Evolutionary conservation across 2,329 filamentous ascomycete genomes (phyloP).

Genomic region (Zasmidium cellare): DNA sequence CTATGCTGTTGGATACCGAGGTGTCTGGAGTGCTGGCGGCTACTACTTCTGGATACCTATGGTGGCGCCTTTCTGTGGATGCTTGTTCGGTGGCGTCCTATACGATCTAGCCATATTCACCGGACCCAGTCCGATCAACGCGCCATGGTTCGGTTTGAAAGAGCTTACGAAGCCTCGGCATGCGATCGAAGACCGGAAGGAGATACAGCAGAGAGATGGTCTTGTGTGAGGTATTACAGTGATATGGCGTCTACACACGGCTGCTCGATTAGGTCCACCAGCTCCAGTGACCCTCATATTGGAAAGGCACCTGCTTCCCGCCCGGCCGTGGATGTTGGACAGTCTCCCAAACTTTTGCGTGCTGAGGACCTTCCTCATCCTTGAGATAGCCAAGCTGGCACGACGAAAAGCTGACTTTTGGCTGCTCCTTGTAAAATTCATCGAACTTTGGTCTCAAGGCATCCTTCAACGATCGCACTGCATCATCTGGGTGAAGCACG

Average conservation of each 20-base stretch:
- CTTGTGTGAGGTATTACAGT: slow-evolving; percentile 14
- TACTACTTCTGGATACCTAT: slow-evolving; percentile 71
- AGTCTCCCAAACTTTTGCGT: slow-evolving; percentile 20
- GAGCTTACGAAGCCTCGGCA: slow-evolving; percentile 23
- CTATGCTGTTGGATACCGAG: slow-evolving; percentile 51
- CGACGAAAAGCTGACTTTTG: slow-evolving; percentile 52
- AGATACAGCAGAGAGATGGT: slow-evolving; percentile 26
- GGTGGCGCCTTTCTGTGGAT: slow-evolving; percentile 65
- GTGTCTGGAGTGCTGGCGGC: too few species aligned
- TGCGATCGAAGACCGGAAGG: slow-evolving; percentile 19
- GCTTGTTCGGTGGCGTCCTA: slow-evolving; percentile 62
- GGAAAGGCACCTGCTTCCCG: slow-evolving; percentile 7
- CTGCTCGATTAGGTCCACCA: slow-evolving; percentile 18
- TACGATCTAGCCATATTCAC: slow-evolving; percentile 70
- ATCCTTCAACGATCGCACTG: slow-evolving; percentile 27
- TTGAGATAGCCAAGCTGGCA: slow-evolving; percentile 60
- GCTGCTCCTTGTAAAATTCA: slow-evolving; percentile 33
- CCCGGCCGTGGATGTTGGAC: not conserved
- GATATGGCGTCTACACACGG: not conserved
- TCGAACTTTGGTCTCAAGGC: slow-evolving; percentile 31
- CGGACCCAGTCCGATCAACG: slow-evolving; percentile 62
- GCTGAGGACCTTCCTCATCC: slow-evolving; percentile 54
- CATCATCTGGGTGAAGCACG: slow-evolving; percentile 31
- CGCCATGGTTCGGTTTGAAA: slow-evolving; percentile 46
- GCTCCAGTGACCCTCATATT: slow-evolving; percentile 16